These are phyloP conservation scores for Diutina siamensis DNA, from an alignment of 1,139 yeast genomes.

Conservation along the genomic window DNA sequence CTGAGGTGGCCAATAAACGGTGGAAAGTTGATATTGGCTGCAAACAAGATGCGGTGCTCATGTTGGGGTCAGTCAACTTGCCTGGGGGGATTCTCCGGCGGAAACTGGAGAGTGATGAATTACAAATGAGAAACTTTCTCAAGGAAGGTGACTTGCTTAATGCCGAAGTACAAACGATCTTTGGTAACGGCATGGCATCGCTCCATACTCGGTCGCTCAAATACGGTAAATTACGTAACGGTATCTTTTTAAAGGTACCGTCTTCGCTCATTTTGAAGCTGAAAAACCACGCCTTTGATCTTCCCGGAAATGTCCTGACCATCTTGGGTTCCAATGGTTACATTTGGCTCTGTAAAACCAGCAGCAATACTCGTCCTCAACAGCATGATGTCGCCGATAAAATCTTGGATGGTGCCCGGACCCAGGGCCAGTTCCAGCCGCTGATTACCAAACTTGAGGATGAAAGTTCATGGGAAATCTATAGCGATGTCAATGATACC, in stretches of 20 bases:
- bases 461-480: slow-evolving; percentile 91
- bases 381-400: slow-evolving; percentile 2
- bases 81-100: slow-evolving; percentile 96
- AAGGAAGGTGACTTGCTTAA: slow-evolving; percentile 96
- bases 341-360: slow-evolving; percentile 80
- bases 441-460: slow-evolving; percentile 85
- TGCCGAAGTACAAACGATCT: slow-evolving; percentile 90
- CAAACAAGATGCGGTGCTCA: slow-evolving; percentile 79
- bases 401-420: slow-evolving; percentile 5
- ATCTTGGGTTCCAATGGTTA: slow-evolving; percentile 93
- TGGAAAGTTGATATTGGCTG: slow-evolving; percentile 98
- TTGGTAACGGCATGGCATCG: slow-evolving; percentile 85
- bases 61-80: slow-evolving; percentile 90
- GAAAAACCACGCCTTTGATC: slow-evolving; percentile 72
- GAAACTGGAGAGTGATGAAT: slow-evolving; percentile 88
- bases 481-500: slow-evolving; percentile 77
- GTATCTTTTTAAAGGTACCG: slow-evolving; percentile 72
- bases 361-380: slow-evolving; percentile 14
- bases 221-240: slow-evolving; percentile 91
- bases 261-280: slow-evolving; percentile 73
- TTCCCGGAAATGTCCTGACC: slow-evolving; percentile 85
- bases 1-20: slow-evolving; percentile 86
- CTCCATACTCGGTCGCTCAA: slow-evolving; percentile 90
- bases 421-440: slow-evolving; percentile 36
- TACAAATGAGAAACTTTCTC: slow-evolving; percentile 87